Evolutionary conservation across 108 stramenopile species (phyloP).

Genomic region (Stephanodiscus triporus): DNA sequence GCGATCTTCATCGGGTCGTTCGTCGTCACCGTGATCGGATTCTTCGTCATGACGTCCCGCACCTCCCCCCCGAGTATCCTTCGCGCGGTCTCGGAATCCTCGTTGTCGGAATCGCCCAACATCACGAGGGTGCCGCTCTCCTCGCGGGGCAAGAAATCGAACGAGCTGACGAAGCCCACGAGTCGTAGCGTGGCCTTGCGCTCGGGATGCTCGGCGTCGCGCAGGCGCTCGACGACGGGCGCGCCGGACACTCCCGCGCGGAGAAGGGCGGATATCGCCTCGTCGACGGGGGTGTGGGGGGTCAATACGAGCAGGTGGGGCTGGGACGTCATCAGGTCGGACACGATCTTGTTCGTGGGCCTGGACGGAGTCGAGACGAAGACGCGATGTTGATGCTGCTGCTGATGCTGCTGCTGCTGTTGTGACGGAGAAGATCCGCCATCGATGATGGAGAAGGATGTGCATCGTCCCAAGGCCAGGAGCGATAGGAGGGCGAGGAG

Average conservation of each 20-base stretch:
- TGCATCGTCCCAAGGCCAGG: slow-evolving; percentile 1
- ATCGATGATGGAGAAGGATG: slow-evolving; percentile 13
- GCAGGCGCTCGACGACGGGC: slow-evolving; percentile 46
- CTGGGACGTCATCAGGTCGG: slow-evolving; percentile 45
- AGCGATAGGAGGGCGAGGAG: neutral
- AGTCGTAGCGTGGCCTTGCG: slow-evolving; percentile 30
- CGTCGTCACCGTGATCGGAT: slow-evolving; percentile 39
- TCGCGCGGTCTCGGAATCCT: slow-evolving; percentile 45
- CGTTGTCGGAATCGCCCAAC: slow-evolving; percentile 41
- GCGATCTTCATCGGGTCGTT: slow-evolving; percentile 54
- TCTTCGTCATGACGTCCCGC: slow-evolving; percentile 39
- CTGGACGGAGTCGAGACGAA: slow-evolving; percentile 40
- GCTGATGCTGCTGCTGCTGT: neutral
- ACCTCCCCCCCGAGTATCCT: slow-evolving; percentile 48
- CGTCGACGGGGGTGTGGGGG: slow-evolving; percentile 43
- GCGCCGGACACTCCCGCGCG: slow-evolving; percentile 46
- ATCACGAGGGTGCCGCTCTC: slow-evolving; percentile 37
- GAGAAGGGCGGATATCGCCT: slow-evolving; percentile 42
- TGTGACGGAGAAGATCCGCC: neutral
- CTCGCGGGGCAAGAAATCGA: slow-evolving; percentile 49
- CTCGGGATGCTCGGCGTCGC: slow-evolving; percentile 15
- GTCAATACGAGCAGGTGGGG: slow-evolving; percentile 37
- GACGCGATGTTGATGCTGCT: slow-evolving; percentile 19
- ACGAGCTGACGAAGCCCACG: slow-evolving; percentile 48
- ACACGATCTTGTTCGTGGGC: slow-evolving; percentile 35